phyloP scores from a whole-genome alignment of 805 yeast species.

The Pichia scutulata region DNA sequence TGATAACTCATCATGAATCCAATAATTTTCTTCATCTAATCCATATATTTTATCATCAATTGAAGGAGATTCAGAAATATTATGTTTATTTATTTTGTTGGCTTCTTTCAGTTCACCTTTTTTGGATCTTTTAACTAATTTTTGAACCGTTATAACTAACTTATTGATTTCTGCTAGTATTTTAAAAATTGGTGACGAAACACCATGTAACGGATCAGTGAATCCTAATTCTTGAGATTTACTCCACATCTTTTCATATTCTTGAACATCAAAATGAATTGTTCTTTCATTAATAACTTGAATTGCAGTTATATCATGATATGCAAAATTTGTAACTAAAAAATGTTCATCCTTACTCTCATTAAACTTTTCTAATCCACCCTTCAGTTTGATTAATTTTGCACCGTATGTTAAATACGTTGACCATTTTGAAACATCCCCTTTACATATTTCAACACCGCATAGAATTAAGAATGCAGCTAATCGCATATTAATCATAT shows the following conservation, averaged over 20 bases:
- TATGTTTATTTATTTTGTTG: background rate
- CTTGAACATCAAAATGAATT: constrained; percentile 54
- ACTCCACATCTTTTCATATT: constrained; percentile 47
- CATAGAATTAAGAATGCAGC: constrained; percentile 63
- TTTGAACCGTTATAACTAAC: constrained; percentile 46
- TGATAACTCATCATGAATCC: constrained; percentile 3
- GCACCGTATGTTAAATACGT: constrained; percentile 60
- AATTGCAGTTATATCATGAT: constrained; percentile 68
- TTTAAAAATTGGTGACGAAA: constrained; percentile 60
- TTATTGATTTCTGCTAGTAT: constrained; percentile 62
- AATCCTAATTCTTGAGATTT: constrained; percentile 32
- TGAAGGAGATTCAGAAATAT: background rate
- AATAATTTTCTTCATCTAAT: constrained; percentile 8
- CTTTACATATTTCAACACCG: constrained; percentile 78
- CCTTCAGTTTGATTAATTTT: constrained; percentile 48
- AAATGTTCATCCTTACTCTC: constrained; percentile 56
- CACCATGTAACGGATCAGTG: constrained; percentile 66
- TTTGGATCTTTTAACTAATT: constrained; percentile 22
- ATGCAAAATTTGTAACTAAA: constrained; percentile 71
- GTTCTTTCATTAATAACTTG: constrained; percentile 52
- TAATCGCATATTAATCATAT: constrained; percentile 36
- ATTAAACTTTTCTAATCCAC: constrained; percentile 50
- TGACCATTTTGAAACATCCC: constrained; percentile 75
- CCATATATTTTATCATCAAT: constrained; percentile 5
- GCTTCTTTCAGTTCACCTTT: constrained; percentile 13